Evolutionary conservation across 148 eudicot species (phyloP).

Genomic region (Hydrangea macrophylla): DNA sequence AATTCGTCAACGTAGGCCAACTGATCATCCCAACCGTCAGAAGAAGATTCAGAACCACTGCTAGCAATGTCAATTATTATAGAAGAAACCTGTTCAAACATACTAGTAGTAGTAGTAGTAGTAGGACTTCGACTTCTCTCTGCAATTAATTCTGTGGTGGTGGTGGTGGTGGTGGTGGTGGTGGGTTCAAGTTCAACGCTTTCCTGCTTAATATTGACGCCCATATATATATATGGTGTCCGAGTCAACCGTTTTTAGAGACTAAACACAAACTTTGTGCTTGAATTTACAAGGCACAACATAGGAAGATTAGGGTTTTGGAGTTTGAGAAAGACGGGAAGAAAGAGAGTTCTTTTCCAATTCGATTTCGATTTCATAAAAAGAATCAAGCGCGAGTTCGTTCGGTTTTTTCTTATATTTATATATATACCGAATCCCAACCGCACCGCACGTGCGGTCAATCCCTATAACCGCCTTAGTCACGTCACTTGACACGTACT

Average conservation of each 20-base stretch:
- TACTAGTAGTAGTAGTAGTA: too few species aligned
- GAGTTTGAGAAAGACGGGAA: neutral
- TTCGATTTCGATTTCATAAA: neutral
- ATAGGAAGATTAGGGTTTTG: neutral
- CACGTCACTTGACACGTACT: too few species aligned
- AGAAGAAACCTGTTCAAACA: too few species aligned
- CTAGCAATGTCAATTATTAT: slow-evolving; percentile 8
- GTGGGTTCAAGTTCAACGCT: neutral
- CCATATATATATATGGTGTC: slow-evolving; percentile 15
- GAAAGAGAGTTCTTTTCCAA: neutral
- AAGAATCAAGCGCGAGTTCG: neutral
- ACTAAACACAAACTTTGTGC: too few species aligned
- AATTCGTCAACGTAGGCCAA: slow-evolving; percentile 7
- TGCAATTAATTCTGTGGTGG: neutral
- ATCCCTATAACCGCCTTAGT: too few species aligned
- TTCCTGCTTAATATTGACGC: slow-evolving; percentile 8
- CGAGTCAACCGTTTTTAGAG: too few species aligned
- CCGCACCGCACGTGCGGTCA: too few species aligned
- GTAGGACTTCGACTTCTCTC: neutral
- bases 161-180: neutral
- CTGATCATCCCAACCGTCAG: neutral
- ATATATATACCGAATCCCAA: too few species aligned
- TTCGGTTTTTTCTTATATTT: neutral
- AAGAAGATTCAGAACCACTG: neutral
- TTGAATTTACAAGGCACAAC: neutral